A percentile compares a stretch with the other conserved stretches of the same genome.
Conservation (phyloP, 495 filamentous ascomycete species). For the Endocarpon pusillum region DNA sequence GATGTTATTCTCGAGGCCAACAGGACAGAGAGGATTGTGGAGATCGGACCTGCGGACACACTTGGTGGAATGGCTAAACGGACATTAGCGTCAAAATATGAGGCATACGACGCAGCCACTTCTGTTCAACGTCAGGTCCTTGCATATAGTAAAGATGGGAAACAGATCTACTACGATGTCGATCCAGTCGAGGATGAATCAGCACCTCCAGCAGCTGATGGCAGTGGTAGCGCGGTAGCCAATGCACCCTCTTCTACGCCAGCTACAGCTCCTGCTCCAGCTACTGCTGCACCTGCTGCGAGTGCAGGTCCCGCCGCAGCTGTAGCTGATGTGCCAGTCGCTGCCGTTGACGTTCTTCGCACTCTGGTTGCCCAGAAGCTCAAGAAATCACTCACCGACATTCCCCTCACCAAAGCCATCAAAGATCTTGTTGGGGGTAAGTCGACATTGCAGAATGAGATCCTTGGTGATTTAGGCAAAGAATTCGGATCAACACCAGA, state of each 20-base stretch:
- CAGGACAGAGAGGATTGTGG: slow-evolving; percentile 88
- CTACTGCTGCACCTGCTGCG: slow-evolving; percentile 41
- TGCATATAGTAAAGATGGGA: slow-evolving; percentile 98
- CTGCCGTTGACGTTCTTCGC: slow-evolving; percentile 76
- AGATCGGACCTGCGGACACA: slow-evolving; percentile 96
- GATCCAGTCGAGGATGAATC: slow-evolving; percentile 88
- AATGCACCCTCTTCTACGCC: slow-evolving; percentile 25
- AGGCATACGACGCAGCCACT: slow-evolving; percentile 93
- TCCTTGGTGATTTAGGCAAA: slow-evolving; percentile 87
- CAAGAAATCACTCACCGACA: slow-evolving; percentile 79
- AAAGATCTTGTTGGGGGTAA: slow-evolving; percentile 99
- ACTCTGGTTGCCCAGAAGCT: slow-evolving; percentile 94
- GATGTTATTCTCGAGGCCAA: slow-evolving; percentile 97
- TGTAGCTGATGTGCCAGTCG: slow-evolving; percentile 71
- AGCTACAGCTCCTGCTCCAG: slow-evolving; percentile 31
- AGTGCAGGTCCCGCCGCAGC: slow-evolving; percentile 77
- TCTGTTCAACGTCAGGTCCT: slow-evolving; percentile 93
- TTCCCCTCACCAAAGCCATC: slow-evolving; percentile 91
- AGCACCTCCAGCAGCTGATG: slow-evolving; percentile 33
- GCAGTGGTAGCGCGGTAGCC: slow-evolving; percentile 16
- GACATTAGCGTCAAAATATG: slow-evolving; percentile 92
- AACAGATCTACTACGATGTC: slow-evolving; percentile 98
- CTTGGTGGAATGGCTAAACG: slow-evolving; percentile 94
- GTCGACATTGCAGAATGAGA: slow-evolving; percentile 95
- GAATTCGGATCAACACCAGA: slow-evolving; percentile 97